Evolutionary conservation across 768 basidiomycete species (phyloP), one percentile per base, ranked within the genome.

Genomic region (Atractiella rhizophila): DNA sequence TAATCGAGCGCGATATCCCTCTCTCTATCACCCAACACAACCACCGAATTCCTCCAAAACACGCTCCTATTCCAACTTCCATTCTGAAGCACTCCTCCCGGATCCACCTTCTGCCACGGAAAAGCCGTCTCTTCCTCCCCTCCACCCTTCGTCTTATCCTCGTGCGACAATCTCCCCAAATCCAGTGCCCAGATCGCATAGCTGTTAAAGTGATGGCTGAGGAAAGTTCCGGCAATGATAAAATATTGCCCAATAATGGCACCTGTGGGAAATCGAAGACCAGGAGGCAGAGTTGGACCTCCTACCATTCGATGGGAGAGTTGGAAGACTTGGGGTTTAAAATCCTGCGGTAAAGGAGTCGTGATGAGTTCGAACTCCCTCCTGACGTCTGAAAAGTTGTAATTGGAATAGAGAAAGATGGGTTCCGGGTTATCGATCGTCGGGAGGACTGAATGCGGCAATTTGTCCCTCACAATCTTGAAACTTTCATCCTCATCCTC

Each of bases 121-220:
- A 82, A 76, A 43, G 65, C 67, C 36, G 68, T 59, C 20, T 48
- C 35, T 25, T 39, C 38, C 28, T 40, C 35, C 23, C 40, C 55
- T 18, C 36, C 29, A 1, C 53, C 53, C 28, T 57, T 55, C 28
- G 54, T 42, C 45, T 53, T 56, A 27, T 21, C 28, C 54, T 54
- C 56, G 13, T 28, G 36, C 37, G 53, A 40, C 2, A 49, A 31
- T 18, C 37, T 57, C 12, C 46, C 44, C n/a, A 96, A 66, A 56
- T 98, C 78, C 33, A 98, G 71, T 1, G 80, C 78, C 86, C 86
- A 98, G 43, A 96, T 77, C 9, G 83, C 85, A 59, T 85, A 98
- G 21, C 80, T 81, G 54, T 88, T 85, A 51, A 79, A 80, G 30
- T 76, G 75, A 54, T 85, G 79, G 1, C 86, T 82, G 43, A 98